Evolutionary conservation across 2,329 filamentous ascomycete genomes (phyloP).

Genomic region (Microthyrium microscopicum): DNA sequence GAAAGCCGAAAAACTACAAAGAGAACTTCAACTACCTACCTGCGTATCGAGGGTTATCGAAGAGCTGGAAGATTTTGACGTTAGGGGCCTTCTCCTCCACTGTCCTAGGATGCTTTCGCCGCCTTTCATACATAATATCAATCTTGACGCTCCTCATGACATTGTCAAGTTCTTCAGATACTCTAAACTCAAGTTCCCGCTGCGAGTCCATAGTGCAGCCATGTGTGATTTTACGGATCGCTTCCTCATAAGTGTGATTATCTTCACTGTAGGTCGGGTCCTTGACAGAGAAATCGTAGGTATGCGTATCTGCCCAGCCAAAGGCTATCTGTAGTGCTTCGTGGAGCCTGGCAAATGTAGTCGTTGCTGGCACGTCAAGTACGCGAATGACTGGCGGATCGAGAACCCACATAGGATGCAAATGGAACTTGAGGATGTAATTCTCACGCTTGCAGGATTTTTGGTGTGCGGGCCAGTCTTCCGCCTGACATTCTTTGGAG

Average conservation of each 20-base stretch:
- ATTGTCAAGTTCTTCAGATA: neutral
- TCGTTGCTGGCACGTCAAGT: conserved; percentile 13
- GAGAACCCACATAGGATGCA: conserved; percentile 9
- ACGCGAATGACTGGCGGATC: conserved; percentile 13
- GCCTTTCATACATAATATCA: conserved; percentile 8
- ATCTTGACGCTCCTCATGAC: neutral
- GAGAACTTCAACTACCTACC: too few species aligned
- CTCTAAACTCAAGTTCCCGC: neutral
- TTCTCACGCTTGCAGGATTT: conserved; percentile 12
- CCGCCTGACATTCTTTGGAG: conserved; percentile 10
- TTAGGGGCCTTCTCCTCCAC: conserved; percentile 9
- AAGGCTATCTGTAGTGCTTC: conserved; percentile 15
- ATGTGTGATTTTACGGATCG: neutral
- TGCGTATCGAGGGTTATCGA: conserved; percentile 9
- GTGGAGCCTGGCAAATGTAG: conserved; percentile 14
- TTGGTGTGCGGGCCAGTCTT: conserved; percentile 11
- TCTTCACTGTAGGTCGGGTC: conserved; percentile 7
- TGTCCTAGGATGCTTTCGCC: conserved; percentile 10
- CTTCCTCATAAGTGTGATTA: neutral
- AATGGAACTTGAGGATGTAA: conserved; percentile 13
- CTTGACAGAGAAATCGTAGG: conserved; percentile 13
- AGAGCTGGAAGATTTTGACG: conserved; percentile 10
- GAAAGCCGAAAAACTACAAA: too few species aligned
- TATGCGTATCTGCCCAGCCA: conserved; percentile 13
- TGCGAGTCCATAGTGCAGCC: neutral